Evolutionary conservation across 768 basidiomycete species (phyloP).

Genomic region (Myochromella boudieri): DNA sequence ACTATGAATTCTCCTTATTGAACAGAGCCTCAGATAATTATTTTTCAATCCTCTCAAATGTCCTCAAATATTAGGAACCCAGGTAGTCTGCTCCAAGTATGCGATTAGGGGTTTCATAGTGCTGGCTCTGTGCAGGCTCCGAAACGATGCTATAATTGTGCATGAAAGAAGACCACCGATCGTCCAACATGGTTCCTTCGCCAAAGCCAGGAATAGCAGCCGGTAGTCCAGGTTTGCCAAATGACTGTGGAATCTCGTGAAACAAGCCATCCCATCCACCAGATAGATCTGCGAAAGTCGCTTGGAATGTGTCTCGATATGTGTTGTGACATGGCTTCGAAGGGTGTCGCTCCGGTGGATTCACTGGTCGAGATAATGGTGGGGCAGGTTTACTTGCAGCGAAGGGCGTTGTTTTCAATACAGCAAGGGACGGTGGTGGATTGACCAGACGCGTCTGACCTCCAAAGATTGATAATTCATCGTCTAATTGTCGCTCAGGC

Average conservation of each 20-base stretch:
- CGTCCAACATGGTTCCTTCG: slow-evolving; percentile 29
- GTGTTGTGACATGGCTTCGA: too few relatives aligned
- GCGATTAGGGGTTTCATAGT: too few relatives aligned
- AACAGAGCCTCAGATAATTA: too few relatives aligned
- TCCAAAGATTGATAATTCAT: slow-evolving; percentile 36
- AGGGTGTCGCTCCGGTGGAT: too few relatives aligned
- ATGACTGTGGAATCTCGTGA: slow-evolving; percentile 30
- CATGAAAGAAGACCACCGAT: slow-evolving; percentile 41
- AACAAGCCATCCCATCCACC: slow-evolving; percentile 39
- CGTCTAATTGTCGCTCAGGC: slow-evolving; percentile 19
- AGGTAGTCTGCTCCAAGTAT: too few relatives aligned
- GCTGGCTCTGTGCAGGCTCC: slow-evolving; percentile 7
- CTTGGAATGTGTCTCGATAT: slow-evolving; percentile 6
- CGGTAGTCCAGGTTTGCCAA: slow-evolving; percentile 7
- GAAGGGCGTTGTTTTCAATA: background rate
- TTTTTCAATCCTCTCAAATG: too few relatives aligned
- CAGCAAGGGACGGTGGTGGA: slow-evolving; percentile 1
- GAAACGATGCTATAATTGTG: slow-evolving; percentile 28
- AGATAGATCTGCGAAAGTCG: slow-evolving; percentile 29
- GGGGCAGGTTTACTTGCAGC: background rate
- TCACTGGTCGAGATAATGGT: slow-evolving; percentile 6
- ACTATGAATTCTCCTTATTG: too few relatives aligned
- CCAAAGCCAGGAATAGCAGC: slow-evolving; percentile 9
- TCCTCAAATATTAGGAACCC: too few relatives aligned
- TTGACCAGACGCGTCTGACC: slow-evolving; percentile 30